phyloP scores from a whole-genome alignment of 345 rosid genomes.

The Fremontodendron californicum region DNA sequence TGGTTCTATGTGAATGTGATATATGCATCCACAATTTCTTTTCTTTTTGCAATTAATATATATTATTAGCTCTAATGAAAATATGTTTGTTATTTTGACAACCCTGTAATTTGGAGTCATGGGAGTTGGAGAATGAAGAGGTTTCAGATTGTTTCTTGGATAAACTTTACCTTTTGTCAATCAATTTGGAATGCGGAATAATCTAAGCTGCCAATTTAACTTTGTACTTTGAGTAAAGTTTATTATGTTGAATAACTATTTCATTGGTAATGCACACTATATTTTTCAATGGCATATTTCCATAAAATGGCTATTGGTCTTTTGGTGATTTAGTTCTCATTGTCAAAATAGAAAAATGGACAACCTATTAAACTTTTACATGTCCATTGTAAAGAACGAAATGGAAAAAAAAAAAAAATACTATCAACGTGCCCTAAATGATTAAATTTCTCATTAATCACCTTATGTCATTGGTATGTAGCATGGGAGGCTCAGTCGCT shows the following conservation, averaged over 20 bases:
- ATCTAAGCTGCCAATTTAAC: neutral
- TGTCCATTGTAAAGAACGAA: neutral
- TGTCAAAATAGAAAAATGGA: neutral
- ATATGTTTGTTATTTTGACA: neutral
- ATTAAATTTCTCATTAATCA: neutral
- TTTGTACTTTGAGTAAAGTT: neutral
- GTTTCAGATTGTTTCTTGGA: neutral
- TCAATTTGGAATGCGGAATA: neutral
- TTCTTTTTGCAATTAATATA: neutral
- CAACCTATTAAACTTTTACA: neutral
- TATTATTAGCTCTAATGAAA: neutral
- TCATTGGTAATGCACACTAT: neutral
- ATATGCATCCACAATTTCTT: neutral
- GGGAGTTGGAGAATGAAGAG: conserved; percentile 6
- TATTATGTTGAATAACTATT: neutral
- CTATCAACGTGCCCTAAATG: neutral
- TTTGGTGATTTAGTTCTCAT: neutral
- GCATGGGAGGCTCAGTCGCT: conserved; percentile 98
- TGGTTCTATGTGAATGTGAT: neutral
- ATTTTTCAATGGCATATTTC: neutral
- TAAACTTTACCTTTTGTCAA: neutral
- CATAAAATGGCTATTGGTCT: neutral
- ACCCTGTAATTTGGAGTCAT: neutral
- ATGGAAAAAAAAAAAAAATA: neutral
- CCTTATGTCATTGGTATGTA: conserved; percentile 24